These are phyloP conservation scores for Diaporthe amygdali DNA, from an alignment of 2,329 filamentous ascomycete species.

Conservation along the genomic window DNA sequence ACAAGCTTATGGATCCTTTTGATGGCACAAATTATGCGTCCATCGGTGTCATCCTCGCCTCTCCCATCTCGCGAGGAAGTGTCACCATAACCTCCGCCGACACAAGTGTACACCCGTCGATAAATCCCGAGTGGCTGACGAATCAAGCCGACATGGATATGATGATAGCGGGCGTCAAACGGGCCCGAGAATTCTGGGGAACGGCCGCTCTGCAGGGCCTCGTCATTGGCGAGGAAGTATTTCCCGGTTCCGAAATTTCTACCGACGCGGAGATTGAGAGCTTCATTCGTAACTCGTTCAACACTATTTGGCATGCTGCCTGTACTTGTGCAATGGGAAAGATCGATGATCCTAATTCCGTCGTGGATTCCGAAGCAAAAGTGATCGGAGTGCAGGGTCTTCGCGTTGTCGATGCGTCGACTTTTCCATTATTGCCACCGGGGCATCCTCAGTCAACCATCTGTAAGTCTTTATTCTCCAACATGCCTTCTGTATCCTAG, in stretches of 20 bases:
- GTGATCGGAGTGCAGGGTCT: constrained; percentile 11
- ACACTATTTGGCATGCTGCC: constrained; percentile 38
- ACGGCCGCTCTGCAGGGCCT: constrained; percentile 27
- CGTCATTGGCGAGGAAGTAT: constrained; percentile 32
- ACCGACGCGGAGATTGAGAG: constrained; percentile 36
- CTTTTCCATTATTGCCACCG: constrained; percentile 9
- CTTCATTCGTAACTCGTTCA: constrained; percentile 27
- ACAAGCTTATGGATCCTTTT: neutral
- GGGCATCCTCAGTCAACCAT: constrained; percentile 14
- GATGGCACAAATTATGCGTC: constrained; percentile 10
- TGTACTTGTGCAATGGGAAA: constrained; percentile 44
- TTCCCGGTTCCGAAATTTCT: constrained; percentile 39
- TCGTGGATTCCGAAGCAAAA: neutral
- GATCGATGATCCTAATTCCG: neutral
- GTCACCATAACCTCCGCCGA: constrained; percentile 1
- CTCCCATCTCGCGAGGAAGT: neutral
- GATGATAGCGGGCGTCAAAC: constrained; percentile 30
- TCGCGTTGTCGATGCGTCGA: neutral
- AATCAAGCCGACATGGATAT: constrained; percentile 3
- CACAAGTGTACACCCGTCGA: constrained; percentile 34
- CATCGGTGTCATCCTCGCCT: neutral
- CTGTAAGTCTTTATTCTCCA: neutral
- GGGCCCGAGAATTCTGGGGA: constrained; percentile 25
- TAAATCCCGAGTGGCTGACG: constrained; percentile 44
- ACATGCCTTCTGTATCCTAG: neutral